phyloP scores from a whole-genome alignment of 2,329 filamentous ascomycete species.

The Pseudocercospora fijiensis region DNA sequence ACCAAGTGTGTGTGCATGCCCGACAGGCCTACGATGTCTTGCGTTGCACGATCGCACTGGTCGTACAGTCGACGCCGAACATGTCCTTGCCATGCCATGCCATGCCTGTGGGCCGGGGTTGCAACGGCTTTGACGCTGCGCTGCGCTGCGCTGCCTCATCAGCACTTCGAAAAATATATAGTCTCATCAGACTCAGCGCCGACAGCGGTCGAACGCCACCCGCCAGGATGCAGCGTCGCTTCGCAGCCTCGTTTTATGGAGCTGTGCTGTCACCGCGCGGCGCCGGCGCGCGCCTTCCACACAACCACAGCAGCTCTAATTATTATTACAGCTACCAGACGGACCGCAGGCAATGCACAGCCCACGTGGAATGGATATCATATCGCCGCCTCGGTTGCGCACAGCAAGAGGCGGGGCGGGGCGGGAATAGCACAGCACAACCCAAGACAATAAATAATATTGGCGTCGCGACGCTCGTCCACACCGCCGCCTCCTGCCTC shows the following conservation, averaged over 20 bases:
- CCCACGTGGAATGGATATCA: background rate
- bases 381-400: conserved; percentile 3
- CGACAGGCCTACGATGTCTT: conserved; percentile 1
- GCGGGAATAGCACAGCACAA: background rate
- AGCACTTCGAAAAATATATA: conserved; percentile 1
- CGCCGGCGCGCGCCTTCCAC: background rate
- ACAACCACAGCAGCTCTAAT: background rate
- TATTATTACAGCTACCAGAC: background rate
- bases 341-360: conserved; percentile 5
- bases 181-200: no score
- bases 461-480: background rate
- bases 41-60: conserved; percentile 5
- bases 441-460: background rate
- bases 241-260: conserved; percentile 1
- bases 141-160: no score
- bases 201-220: conserved; percentile 5
- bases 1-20: background rate
- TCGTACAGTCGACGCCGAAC: background rate
- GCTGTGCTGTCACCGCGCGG: conserved; percentile 2
- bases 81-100: no score
- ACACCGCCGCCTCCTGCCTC: conserved; percentile 3
- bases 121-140: background rate
- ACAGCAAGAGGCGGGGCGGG: background rate
- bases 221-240: background rate
- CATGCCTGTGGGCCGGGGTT: conserved; percentile 7